Conservation (phyloP, 2,329 filamentous ascomycete genomes). For the Colletotrichum sp. region DNA sequence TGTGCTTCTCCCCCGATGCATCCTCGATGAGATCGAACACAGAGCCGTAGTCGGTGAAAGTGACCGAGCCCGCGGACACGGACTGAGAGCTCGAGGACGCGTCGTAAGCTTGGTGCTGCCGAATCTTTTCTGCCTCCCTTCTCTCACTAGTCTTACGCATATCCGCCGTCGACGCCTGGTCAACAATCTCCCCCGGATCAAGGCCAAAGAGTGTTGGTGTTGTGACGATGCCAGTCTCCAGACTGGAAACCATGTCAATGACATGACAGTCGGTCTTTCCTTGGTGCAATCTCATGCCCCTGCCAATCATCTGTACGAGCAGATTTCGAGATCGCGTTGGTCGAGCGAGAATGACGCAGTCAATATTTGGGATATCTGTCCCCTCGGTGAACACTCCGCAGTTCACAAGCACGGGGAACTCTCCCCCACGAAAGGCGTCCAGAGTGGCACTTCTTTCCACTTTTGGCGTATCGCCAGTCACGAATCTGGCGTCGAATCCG, state of each 20-base stretch:
- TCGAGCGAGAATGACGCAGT: constrained; percentile 86
- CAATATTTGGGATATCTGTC: constrained; percentile 96
- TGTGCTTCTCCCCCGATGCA: constrained; percentile 76
- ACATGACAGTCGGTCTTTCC: constrained; percentile 90
- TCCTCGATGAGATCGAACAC: constrained; percentile 91
- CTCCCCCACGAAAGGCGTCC: constrained; percentile 73
- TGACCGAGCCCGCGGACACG: constrained; percentile 53
- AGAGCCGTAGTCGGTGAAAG: constrained; percentile 89
- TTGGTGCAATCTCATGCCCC: constrained; percentile 83
- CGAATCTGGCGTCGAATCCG: constrained; percentile 82
- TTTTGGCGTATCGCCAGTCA: constrained; percentile 81
- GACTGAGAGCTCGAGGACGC: neutral
- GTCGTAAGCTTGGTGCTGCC: constrained; percentile 23
- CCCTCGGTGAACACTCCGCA: constrained; percentile 97
- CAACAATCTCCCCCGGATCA: constrained; percentile 78
- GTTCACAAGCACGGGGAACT: constrained; percentile 89
- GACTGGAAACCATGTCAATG: constrained; percentile 91
- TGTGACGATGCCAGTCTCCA: constrained; percentile 84
- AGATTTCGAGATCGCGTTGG: constrained; percentile 94
- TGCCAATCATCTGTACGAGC: constrained; percentile 95
- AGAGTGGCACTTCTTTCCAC: constrained; percentile 72
- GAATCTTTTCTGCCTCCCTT: constrained; percentile 48
- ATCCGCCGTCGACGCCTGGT: constrained; percentile 66
- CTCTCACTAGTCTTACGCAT: constrained; percentile 60
- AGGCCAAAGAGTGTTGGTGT: constrained; percentile 93